phyloP scores from a whole-genome alignment of 148 eudicot species.

The Mesembryanthemum crystallinum region DNA sequence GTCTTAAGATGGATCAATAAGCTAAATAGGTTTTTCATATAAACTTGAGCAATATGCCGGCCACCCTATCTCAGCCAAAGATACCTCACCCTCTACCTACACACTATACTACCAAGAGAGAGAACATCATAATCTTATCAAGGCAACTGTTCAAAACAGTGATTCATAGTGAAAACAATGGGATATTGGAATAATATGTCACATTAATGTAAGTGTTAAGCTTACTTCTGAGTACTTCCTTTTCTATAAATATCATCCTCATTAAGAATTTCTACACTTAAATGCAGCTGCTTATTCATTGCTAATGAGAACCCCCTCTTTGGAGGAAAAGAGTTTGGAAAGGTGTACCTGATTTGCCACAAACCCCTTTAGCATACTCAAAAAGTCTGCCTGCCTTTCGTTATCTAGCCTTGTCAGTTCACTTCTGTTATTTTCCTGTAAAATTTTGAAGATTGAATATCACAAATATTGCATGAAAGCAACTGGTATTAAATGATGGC shows the following conservation, averaged over 20 bases:
- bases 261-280: background rate
- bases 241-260: background rate
- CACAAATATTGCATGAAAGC: background rate
- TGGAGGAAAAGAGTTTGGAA: background rate
- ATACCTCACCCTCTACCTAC: background rate
- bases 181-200: background rate
- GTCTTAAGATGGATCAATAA: background rate
- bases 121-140: background rate
- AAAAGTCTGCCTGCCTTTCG: slow-evolving; percentile 76
- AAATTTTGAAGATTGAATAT: background rate
- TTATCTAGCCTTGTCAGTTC: slow-evolving; percentile 81
- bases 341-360: slow-evolving; percentile 81
- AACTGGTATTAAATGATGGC: background rate
- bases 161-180: background rate
- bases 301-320: background rate
- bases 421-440: slow-evolving; percentile 89
- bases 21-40: background rate
- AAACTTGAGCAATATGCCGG: too few species aligned
- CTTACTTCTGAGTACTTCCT: background rate
- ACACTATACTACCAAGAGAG: background rate
- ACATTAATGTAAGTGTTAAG: background rate
- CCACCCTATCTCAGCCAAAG: too few species aligned
- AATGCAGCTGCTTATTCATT: background rate
- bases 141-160: background rate
- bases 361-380: slow-evolving; percentile 93